Conservation (phyloP, 2,329 filamentous ascomycete species). For the Sporothrix brunneoviolacea region DNA sequence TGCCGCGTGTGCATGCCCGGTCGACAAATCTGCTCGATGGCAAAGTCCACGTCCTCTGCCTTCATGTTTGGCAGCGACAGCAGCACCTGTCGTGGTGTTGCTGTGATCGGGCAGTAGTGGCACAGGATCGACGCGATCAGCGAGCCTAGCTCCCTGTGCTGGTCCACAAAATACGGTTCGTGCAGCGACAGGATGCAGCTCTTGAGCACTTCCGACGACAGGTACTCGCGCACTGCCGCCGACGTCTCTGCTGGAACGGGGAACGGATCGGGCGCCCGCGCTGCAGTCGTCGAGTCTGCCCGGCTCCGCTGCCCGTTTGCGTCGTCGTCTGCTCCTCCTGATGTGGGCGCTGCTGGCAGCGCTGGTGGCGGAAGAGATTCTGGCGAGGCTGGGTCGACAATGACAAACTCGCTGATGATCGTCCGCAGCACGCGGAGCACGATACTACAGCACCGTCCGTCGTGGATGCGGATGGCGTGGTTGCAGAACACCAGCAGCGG, state of each 20-base stretch:
- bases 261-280: constrained; percentile 24
- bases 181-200: constrained; percentile 86
- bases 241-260: constrained; percentile 49
- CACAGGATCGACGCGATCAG: constrained; percentile 81
- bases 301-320: background rate
- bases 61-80: constrained; percentile 72
- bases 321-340: background rate
- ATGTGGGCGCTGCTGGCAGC: constrained; percentile 2
- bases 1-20: constrained; percentile 59
- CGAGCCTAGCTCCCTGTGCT: constrained; percentile 84
- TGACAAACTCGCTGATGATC: constrained; percentile 69
- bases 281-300: constrained; percentile 3
- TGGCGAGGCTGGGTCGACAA: background rate
- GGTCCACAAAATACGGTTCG: constrained; percentile 93
- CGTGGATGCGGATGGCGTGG: constrained; percentile 81
- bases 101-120: constrained; percentile 62
- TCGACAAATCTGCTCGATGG: constrained; percentile 54
- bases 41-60: constrained; percentile 57
- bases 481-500: constrained; percentile 87
- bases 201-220: constrained; percentile 80
- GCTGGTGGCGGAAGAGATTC: background rate
- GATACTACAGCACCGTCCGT: constrained; percentile 79
- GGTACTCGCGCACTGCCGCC: constrained; percentile 75
- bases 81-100: constrained; percentile 69
- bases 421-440: constrained; percentile 81